Evolutionary conservation across 2,329 filamentous ascomycete species (phyloP).

Genomic region (Dothiorella sarmentorum): DNA sequence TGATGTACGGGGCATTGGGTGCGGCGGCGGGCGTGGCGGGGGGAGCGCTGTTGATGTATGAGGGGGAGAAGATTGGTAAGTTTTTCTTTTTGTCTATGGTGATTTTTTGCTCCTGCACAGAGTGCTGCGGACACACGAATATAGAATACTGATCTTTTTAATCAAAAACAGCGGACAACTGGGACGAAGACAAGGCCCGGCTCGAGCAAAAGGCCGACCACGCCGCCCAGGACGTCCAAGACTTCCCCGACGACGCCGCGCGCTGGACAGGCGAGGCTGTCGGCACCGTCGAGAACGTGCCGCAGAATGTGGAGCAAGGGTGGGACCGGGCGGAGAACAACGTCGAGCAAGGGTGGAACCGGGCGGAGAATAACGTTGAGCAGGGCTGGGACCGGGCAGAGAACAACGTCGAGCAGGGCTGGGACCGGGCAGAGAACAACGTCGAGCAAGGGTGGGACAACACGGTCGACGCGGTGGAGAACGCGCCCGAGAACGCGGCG

Average conservation of each 20-base stretch:
- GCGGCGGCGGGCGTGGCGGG: conserved; percentile 42
- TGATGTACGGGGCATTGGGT: conserved; percentile 39
- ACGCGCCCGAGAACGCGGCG: conserved; percentile 37
- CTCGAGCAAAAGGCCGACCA: conserved; percentile 27
- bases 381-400: conserved; percentile 31
- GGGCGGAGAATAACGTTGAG: conserved; percentile 28
- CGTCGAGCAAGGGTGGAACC: conserved; percentile 27
- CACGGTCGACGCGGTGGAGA: conserved; percentile 32
- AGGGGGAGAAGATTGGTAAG: conserved; percentile 38
- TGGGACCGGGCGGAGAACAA: conserved; percentile 34
- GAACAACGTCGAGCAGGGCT: conserved; percentile 27
- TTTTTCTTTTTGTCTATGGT: conserved; percentile 20
- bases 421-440: conserved; percentile 33
- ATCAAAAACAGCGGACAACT: conserved; percentile 29
- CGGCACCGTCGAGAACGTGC: conserved; percentile 36
- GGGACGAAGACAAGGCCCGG: conserved; percentile 32
- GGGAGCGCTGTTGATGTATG: conserved; percentile 45
- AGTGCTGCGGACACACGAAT: too few species aligned
- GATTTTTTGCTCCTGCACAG: background rate
- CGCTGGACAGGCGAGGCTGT: conserved; percentile 22
- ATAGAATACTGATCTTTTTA: too few species aligned
- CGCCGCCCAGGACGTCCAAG: conserved; percentile 27
- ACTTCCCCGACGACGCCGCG: conserved; percentile 30
- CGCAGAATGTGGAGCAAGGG: conserved; percentile 26
- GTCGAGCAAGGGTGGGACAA: conserved; percentile 29